Evolutionary conservation across 805 yeast species (phyloP).

Genomic region (Ogataea henricii): DNA sequence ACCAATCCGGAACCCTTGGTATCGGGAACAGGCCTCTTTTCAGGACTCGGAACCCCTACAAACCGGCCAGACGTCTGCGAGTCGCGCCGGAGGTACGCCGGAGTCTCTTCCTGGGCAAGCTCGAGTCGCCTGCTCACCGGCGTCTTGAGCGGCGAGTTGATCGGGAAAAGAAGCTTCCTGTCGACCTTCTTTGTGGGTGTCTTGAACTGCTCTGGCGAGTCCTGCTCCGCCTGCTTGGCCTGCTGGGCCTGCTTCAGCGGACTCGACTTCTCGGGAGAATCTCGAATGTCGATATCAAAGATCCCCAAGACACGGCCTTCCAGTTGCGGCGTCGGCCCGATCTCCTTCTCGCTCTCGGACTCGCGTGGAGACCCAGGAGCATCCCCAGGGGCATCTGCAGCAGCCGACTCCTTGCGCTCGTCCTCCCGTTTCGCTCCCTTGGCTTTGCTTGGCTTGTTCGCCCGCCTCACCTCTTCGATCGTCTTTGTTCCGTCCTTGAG

Average conservation of each 20-base stretch:
- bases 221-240: not conserved
- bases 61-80: conserved; percentile 13
- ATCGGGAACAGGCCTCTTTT: conserved; percentile 6
- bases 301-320: conserved; percentile 75
- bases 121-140: conserved; percentile 14
- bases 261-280: conserved; percentile 22
- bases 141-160: conserved; percentile 14
- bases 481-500: conserved; percentile 18
- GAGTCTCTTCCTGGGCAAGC: conserved; percentile 23
- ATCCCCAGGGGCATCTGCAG: not conserved
- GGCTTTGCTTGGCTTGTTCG: not conserved
- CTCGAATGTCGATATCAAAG: conserved; percentile 51
- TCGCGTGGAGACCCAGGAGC: conserved; percentile 5
- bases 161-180: conserved; percentile 21
- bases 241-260: conserved; percentile 7
- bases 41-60: conserved; percentile 11
- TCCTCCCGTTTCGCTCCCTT: too few species aligned
- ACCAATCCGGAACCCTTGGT: not conserved
- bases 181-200: conserved; percentile 33
- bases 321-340: conserved; percentile 89
- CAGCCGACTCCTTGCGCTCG: not conserved
- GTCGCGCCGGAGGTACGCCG: conserved; percentile 24
- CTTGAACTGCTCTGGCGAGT: conserved; percentile 25
- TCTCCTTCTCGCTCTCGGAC: conserved; percentile 35
- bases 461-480: conserved; percentile 14